phyloP scores from a whole-genome alignment of 2,329 filamentous ascomycete species.

The Nothopassalora personata region DNA sequence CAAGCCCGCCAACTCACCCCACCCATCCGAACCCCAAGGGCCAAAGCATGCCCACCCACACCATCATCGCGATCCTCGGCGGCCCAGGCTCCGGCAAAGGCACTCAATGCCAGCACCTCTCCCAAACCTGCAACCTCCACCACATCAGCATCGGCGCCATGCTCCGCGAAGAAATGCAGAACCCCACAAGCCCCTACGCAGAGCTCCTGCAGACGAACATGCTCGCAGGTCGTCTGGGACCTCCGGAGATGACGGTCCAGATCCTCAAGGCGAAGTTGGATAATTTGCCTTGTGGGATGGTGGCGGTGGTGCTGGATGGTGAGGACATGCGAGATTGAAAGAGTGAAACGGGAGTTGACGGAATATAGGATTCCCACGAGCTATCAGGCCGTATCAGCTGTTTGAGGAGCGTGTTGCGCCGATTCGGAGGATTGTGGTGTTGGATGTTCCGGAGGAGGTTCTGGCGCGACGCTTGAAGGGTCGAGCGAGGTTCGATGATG shows the following conservation, averaged over 20 bases:
- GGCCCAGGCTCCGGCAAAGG: conserved; percentile 32
- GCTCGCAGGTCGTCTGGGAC: neutral
- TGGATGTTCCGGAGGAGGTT: neutral
- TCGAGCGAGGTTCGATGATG: neutral
- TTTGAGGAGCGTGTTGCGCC: neutral
- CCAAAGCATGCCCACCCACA: neutral
- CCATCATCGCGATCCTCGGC: neutral
- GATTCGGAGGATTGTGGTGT: neutral
- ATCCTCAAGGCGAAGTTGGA: neutral
- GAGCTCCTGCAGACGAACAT: neutral
- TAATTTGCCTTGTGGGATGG: neutral
- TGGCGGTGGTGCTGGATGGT: neutral
- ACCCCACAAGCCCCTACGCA: neutral
- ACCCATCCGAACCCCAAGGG: too few species aligned
- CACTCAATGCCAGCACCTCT: conserved; percentile 21
- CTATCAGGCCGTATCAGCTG: neutral
- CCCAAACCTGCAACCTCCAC: neutral
- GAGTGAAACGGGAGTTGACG: neutral
- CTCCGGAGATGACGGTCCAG: neutral
- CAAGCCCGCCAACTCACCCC: too few species aligned
- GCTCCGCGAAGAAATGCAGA: neutral
- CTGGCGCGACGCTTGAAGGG: neutral
- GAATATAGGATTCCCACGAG: neutral
- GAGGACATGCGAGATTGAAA: neutral
- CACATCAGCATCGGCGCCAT: conserved; percentile 1